Evolutionary conservation across 352 stramenopile genomes (phyloP).

Genomic region (Phytopythium litorale): DNA sequence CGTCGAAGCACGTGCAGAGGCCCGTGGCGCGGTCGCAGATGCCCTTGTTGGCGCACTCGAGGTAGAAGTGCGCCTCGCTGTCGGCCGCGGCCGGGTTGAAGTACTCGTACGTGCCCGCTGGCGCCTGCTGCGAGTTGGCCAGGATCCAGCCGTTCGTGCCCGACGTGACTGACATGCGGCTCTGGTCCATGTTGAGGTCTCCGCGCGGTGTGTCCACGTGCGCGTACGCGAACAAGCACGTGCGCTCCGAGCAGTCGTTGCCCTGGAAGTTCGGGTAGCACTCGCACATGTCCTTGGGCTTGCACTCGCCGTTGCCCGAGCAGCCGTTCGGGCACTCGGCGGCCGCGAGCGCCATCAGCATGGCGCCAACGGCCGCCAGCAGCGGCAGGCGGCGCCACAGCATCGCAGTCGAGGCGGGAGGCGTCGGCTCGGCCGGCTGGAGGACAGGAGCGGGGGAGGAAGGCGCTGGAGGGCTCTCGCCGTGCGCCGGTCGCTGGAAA

Average conservation of each 20-base stretch:
- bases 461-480: neutral
- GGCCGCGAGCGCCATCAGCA: slow-evolving; percentile 20
- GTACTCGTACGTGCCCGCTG: slow-evolving; percentile 68
- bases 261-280: slow-evolving; percentile 86
- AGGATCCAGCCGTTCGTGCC: slow-evolving; percentile 50
- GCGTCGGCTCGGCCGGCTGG: neutral
- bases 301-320: slow-evolving; percentile 78
- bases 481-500: slow-evolving; percentile 3
- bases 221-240: slow-evolving; percentile 83
- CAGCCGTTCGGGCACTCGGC: slow-evolving; percentile 79
- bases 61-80: slow-evolving; percentile 87
- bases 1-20: slow-evolving; percentile 86
- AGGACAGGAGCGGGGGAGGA: neutral
- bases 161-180: slow-evolving; percentile 13
- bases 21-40: slow-evolving; percentile 86
- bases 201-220: slow-evolving; percentile 92
- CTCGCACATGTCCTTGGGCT: slow-evolving; percentile 75
- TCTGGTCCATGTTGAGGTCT: slow-evolving; percentile 89
- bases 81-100: slow-evolving; percentile 40
- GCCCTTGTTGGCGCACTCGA: slow-evolving; percentile 93
- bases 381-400: neutral
- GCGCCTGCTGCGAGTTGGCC: slow-evolving; percentile 64
- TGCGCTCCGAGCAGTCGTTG: slow-evolving; percentile 78
- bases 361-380: slow-evolving; percentile 10
- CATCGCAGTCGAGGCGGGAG: neutral